phyloP scores from a whole-genome alignment of 2,329 filamentous ascomycete species.

The Balansia obtecta region DNA sequence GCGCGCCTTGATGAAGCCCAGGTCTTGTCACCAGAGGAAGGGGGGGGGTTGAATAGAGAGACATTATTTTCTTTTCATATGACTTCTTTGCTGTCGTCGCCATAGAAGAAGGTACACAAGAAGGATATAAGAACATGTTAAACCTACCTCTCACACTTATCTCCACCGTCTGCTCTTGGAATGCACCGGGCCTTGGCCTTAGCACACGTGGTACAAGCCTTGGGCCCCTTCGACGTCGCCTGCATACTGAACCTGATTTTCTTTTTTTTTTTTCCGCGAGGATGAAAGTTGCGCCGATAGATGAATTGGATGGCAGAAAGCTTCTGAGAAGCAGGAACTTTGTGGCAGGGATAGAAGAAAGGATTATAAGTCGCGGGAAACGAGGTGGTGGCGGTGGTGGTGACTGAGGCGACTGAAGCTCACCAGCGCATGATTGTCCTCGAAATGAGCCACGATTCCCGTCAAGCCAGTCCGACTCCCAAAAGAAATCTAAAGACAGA shows the following conservation, averaged over 20 bases:
- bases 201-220: conserved; percentile 37
- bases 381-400: not conserved
- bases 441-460: not conserved
- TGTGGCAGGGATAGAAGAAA: not conserved
- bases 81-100: not conserved
- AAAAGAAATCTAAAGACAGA: not conserved
- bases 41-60: too few relatives aligned
- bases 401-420: not conserved
- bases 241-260: conserved; percentile 12
- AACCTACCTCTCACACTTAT: conserved; percentile 34
- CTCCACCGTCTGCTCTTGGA: conserved; percentile 24
- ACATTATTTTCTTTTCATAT: not conserved
- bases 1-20: not conserved
- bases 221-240: conserved; percentile 28
- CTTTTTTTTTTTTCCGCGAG: not conserved
- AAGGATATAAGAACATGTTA: not conserved
- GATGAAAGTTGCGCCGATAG: not conserved
- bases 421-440: conserved; percentile 1
- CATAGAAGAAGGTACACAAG: not conserved
- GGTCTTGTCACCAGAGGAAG: not conserved
- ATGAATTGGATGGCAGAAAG: too few relatives aligned
- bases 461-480: too few relatives aligned
- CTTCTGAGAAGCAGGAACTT: not conserved
- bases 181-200: conserved; percentile 40
- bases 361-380: not conserved